phyloP scores from a whole-genome alignment of 208 protist species.

The Trypanosoma cruzi region DNA sequence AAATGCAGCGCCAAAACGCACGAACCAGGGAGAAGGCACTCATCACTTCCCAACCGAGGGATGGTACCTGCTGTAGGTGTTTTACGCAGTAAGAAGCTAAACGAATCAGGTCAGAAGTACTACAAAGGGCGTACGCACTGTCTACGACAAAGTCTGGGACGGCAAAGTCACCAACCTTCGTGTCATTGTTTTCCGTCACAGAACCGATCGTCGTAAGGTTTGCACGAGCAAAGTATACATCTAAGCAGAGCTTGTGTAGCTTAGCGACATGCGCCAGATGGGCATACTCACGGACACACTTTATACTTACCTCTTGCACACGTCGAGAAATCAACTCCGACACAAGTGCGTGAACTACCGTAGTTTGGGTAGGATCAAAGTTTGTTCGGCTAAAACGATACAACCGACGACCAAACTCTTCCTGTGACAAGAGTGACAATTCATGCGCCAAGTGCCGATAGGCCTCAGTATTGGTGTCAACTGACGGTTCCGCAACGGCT shows the following conservation, averaged over 20 bases:
- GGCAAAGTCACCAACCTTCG: conserved; percentile 24
- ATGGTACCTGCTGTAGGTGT: conserved; percentile 24
- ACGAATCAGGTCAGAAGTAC: conserved; percentile 43
- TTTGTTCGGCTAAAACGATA: conserved; percentile 71
- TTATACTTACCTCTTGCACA: conserved; percentile 32
- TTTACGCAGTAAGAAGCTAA: conserved; percentile 50
- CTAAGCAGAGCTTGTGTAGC: conserved; percentile 50
- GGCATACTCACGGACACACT: conserved; percentile 53
- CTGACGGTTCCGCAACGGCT: background rate
- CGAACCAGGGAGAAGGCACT: conserved; percentile 59
- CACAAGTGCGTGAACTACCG: conserved; percentile 52
- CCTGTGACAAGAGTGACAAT: conserved; percentile 38
- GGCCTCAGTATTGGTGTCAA: conserved; percentile 17
- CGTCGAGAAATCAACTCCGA: conserved; percentile 45
- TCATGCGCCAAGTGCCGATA: conserved; percentile 34
- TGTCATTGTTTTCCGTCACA: conserved; percentile 9
- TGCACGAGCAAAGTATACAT: conserved; percentile 52
- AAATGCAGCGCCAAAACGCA: conserved; percentile 65
- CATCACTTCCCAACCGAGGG: conserved; percentile 37
- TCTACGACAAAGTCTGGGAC: conserved; percentile 62
- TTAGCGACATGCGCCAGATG: conserved; percentile 57
- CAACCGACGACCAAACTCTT: conserved; percentile 54
- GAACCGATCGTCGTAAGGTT: conserved; percentile 12
- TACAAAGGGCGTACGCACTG: conserved; percentile 61
- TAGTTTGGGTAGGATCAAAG: conserved; percentile 43